These are phyloP conservation scores for Chlorella variabilis DNA, from an alignment of 163 green algal species.

Conservation along the genomic window DNA sequence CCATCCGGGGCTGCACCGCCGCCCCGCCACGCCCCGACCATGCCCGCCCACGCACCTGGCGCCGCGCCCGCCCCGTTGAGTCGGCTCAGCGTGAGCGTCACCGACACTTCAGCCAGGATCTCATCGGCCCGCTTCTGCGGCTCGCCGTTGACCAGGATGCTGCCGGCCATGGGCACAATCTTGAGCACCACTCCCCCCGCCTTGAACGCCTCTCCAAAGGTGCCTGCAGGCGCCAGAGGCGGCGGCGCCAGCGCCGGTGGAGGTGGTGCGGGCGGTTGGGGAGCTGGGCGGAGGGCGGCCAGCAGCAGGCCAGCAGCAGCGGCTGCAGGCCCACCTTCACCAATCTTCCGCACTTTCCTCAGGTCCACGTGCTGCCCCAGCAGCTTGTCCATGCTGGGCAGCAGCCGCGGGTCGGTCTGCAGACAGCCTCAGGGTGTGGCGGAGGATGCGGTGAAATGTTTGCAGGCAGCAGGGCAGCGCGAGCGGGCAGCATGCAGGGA, in stretches of 20 bases:
- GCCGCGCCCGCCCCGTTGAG: conserved; percentile 42
- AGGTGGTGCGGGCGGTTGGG: no score
- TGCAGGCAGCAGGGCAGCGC: no score
- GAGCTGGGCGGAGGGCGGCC: no score
- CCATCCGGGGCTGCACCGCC: no score
- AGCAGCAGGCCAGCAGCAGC: no score
- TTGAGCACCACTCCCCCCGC: conserved; percentile 81
- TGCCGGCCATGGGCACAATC: conserved; percentile 92
- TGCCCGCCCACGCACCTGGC: conserved; percentile 10
- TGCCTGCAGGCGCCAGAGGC: conserved; percentile 77
- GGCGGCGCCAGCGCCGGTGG: no score
- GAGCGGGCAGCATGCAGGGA: no score
- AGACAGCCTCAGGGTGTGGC: background rate
- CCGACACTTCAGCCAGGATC: conserved; percentile 83
- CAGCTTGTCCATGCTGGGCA: conserved; percentile 74
- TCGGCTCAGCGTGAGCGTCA: conserved; percentile 73
- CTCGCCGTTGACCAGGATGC: conserved; percentile 82
- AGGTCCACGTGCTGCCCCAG: conserved; percentile 58
- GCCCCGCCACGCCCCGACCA: no score
- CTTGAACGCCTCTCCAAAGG: conserved; percentile 89
- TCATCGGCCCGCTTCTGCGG: conserved; percentile 83
- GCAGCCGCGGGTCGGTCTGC: conserved; percentile 27
- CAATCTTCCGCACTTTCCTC: conserved; percentile 31
- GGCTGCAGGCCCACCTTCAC: conserved; percentile 11
- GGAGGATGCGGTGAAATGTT: no score